Percentiles rank a stretch among this genome's conserved stretches.
Evolutionary conservation across 2,329 filamentous ascomycete species (phyloP).

Genomic region (Nemania sp.): DNA sequence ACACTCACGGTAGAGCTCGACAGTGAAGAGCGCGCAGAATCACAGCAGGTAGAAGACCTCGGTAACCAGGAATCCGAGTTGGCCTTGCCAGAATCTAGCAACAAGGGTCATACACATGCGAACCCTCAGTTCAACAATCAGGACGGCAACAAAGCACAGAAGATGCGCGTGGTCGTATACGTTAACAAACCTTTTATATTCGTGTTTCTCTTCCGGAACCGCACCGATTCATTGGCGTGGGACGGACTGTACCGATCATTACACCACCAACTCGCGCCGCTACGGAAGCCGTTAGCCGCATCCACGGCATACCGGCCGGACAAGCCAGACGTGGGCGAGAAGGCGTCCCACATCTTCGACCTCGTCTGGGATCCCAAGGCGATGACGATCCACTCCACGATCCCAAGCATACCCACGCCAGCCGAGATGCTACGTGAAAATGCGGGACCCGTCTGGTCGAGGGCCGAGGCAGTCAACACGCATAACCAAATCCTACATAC

Average conservation of each 20-base stretch:
- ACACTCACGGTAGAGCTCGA: constrained; percentile 76
- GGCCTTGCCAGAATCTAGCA: constrained; percentile 33
- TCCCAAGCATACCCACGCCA: constrained; percentile 73
- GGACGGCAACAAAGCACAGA: constrained; percentile 66
- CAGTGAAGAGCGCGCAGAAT: constrained; percentile 56
- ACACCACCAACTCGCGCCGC: constrained; percentile 69
- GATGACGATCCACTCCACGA: constrained; percentile 70
- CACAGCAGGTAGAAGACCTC: constrained; percentile 60
- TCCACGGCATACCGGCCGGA: constrained; percentile 69
- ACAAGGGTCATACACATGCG: constrained; percentile 40
- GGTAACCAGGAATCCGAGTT: constrained; percentile 54
- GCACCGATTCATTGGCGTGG: constrained; percentile 68
- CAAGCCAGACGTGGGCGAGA: constrained; percentile 56
- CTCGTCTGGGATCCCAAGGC: constrained; percentile 70
- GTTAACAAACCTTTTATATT: constrained; percentile 82
- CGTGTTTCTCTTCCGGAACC: constrained; percentile 76
- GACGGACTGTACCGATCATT: constrained; percentile 69
- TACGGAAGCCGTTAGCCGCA: constrained; percentile 66
- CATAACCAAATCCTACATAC: constrained; percentile 73
- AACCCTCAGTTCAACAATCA: constrained; percentile 57
- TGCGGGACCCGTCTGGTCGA: constrained; percentile 61
- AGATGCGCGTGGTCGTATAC: constrained; percentile 78
- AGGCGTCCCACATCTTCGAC: constrained; percentile 66
- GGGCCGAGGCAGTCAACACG: constrained; percentile 72
- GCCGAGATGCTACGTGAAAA: constrained; percentile 42